Conservation (phyloP, 371 early-diverging fungal genomes). For the Lichtheimia ornata region DNA sequence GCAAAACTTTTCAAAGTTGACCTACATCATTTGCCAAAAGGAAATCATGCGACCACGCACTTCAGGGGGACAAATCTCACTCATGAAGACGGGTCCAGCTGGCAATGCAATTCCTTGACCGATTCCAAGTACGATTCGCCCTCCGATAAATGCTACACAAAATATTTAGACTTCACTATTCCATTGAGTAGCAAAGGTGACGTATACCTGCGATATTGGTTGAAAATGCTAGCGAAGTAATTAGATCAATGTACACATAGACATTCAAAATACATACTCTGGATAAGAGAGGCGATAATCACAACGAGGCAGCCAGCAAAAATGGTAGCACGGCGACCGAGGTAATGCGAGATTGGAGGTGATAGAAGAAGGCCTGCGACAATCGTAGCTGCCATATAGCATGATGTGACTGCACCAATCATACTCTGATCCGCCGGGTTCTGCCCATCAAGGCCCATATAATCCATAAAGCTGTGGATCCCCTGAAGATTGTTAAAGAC, state of each 20-base stretch:
- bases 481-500: constrained; percentile 33
- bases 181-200: not conserved
- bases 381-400: constrained; percentile 27
- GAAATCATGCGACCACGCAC: constrained; percentile 35
- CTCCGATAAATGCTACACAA: constrained; percentile 26
- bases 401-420: constrained; percentile 30
- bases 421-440: constrained; percentile 18
- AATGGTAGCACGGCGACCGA: constrained; percentile 29
- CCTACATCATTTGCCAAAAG: constrained; percentile 33
- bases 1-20: not conserved
- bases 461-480: constrained; percentile 20
- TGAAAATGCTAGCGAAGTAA: constrained; percentile 16
- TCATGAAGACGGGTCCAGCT: constrained; percentile 31
- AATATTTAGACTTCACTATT: not conserved
- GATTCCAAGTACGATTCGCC: constrained; percentile 26
- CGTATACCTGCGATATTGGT: constrained; percentile 19
- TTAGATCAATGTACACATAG: not conserved
- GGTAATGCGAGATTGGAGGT: constrained; percentile 20
- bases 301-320: constrained; percentile 24
- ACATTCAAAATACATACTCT: constrained; percentile 11
- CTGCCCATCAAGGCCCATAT: constrained; percentile 18
- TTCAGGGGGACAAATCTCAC: constrained; percentile 26
- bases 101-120: constrained; percentile 30
- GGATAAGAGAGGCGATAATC: constrained; percentile 24
- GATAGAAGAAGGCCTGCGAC: constrained; percentile 24